phyloP scores from a whole-genome alignment of 2,329 filamentous ascomycete genomes.

The Zalaria obscura region DNA sequence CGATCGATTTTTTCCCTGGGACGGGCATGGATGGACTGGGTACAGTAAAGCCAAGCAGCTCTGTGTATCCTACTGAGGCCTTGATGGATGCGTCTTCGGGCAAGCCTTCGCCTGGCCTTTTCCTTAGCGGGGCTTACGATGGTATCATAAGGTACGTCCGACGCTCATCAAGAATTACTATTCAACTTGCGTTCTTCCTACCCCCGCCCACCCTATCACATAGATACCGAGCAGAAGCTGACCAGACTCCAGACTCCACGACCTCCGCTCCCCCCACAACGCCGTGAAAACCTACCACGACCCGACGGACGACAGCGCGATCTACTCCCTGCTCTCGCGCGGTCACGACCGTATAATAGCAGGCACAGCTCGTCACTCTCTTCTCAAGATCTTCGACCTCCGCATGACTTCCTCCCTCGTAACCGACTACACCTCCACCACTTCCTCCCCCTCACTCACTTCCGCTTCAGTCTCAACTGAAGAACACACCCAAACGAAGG shows the following conservation, averaged over 20 bases:
- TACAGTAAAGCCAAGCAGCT: constrained; percentile 18
- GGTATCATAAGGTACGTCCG: constrained; percentile 26
- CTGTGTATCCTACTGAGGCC: constrained; percentile 29
- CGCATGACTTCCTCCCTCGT: constrained; percentile 32
- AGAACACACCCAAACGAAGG: background rate
- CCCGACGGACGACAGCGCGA: constrained; percentile 40
- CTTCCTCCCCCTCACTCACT: background rate
- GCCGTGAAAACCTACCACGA: constrained; percentile 32
- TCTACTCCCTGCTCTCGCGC: constrained; percentile 44
- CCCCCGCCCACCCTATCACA: background rate
- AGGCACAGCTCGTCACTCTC: constrained; percentile 41
- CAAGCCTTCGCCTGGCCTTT: constrained; percentile 9
- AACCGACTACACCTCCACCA: constrained; percentile 18
- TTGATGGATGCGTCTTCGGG: background rate
- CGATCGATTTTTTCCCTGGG: background rate
- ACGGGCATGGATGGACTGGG: background rate
- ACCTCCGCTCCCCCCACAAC: constrained; percentile 39
- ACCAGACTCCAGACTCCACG: constrained; percentile 35
- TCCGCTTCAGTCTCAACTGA: background rate
- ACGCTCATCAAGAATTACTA: background rate
- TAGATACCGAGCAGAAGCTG: background rate
- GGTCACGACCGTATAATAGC: constrained; percentile 43
- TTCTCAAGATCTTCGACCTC: constrained; percentile 50
- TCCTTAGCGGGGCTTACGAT: constrained; percentile 49
- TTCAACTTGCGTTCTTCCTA: too few species aligned